Evolutionary conservation across 805 yeast genomes (phyloP).

Genomic region (Wickerhamiella brachini): DNA sequence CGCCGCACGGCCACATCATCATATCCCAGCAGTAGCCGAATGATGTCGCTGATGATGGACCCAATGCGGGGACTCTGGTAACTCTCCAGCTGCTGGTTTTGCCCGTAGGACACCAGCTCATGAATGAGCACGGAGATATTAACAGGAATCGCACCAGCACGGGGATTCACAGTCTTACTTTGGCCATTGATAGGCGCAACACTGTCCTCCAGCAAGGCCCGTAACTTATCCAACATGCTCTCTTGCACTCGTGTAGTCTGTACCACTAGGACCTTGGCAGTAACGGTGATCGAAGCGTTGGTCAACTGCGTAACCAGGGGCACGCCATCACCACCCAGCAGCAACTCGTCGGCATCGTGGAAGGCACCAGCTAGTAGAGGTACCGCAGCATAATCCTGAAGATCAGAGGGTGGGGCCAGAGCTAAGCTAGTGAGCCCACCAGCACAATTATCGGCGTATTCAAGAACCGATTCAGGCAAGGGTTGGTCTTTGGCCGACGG

Average conservation of each 20-base stretch:
- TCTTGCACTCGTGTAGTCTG: constrained; percentile 70
- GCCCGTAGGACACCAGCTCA: neutral
- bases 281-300: constrained; percentile 69
- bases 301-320: constrained; percentile 29
- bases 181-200: constrained; percentile 14
- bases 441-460: neutral
- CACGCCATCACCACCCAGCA: neutral
- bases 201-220: constrained; percentile 32
- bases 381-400: too few species aligned
- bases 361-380: neutral
- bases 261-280: constrained; percentile 54
- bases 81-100: neutral
- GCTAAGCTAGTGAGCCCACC: neutral
- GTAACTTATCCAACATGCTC: constrained; percentile 70
- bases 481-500: neutral
- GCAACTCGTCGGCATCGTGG: constrained; percentile 1
- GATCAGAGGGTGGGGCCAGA: neutral
- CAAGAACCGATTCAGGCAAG: neutral
- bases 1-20: constrained; percentile 31
- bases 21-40: constrained; percentile 30
- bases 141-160: neutral
- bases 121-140: neutral
- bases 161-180: neutral
- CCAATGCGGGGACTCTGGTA: constrained; percentile 26
- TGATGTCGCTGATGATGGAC: constrained; percentile 35